These are phyloP conservation scores for Ustilago hordei DNA, from an alignment of 1,284 basidiomycete species.

Conservation along the genomic window DNA sequence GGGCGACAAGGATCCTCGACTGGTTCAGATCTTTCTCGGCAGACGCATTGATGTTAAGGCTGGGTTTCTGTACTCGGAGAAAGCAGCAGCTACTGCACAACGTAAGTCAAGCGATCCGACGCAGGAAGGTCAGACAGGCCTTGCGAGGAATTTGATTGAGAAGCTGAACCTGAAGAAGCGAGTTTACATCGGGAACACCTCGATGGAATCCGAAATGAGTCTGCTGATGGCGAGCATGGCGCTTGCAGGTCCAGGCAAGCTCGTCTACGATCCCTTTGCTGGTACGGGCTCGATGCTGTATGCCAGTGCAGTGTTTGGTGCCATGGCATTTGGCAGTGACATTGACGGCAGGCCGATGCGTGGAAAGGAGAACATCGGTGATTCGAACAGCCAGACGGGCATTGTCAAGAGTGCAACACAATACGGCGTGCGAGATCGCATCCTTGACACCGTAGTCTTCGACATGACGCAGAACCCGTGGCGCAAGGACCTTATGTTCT, in stretches of 20 bases:
- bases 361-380: constrained; percentile 78
- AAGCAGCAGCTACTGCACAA: constrained; percentile 12
- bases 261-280: constrained; percentile 95
- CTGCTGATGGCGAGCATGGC: constrained; percentile 96
- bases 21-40: constrained; percentile 61
- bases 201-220: constrained; percentile 96
- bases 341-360: constrained; percentile 97
- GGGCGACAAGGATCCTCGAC: constrained; percentile 54
- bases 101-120: constrained; percentile 51
- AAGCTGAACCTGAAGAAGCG: constrained; percentile 84
- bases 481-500: constrained; percentile 71
- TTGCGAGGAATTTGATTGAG: constrained; percentile 67
- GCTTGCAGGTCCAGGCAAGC: constrained; percentile 84
- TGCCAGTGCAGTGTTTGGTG: constrained; percentile 79
- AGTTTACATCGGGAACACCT: constrained; percentile 89
- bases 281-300: constrained; percentile 98
- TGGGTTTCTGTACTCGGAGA: constrained; percentile 23
- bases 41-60: constrained; percentile 44
- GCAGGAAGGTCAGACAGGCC: constrained; percentile 47
- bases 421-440: constrained; percentile 81
- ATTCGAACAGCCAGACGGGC: constrained; percentile 71
- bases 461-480: constrained; percentile 91
- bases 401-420: constrained; percentile 82
- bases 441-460: constrained; percentile 88
- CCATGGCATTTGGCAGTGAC: constrained; percentile 88